Evolutionary conservation across 805 yeast genomes (phyloP).

Genomic region (Metschnikowia orientalis): DNA sequence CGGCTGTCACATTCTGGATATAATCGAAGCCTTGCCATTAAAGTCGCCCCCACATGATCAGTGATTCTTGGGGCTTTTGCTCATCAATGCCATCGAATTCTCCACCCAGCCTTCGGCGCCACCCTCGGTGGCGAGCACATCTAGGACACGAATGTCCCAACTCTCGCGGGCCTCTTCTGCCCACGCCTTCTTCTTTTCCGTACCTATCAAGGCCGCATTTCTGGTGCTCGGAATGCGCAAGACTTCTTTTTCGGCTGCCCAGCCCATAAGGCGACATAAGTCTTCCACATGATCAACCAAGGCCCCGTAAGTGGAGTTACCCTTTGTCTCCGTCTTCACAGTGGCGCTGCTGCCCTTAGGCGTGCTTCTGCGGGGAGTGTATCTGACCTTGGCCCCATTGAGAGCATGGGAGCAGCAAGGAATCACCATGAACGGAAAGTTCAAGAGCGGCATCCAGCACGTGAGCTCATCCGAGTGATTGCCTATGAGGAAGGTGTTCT

Average conservation of each 20-base stretch:
- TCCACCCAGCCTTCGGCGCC: slow-evolving; percentile 92
- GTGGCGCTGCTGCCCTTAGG: slow-evolving; percentile 3
- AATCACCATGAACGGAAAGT: slow-evolving; percentile 83
- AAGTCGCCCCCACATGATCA: slow-evolving; percentile 25
- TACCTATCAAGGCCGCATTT: slow-evolving; percentile 84
- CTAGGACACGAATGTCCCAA: slow-evolving; percentile 44
- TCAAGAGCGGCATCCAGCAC: slow-evolving; percentile 89
- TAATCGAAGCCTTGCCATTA: too few species aligned
- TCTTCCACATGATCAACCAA: slow-evolving; percentile 81
- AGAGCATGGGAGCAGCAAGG: slow-evolving; percentile 94
- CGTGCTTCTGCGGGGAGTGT: slow-evolving; percentile 38
- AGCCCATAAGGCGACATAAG: slow-evolving; percentile 64
- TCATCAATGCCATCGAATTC: slow-evolving; percentile 66
- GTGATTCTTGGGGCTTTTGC: slow-evolving; percentile 69
- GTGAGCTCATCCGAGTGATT: slow-evolving; percentile 95
- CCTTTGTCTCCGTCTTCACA: slow-evolving; percentile 5
- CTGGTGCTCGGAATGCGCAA: slow-evolving; percentile 90
- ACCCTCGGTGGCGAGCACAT: slow-evolving; percentile 69
- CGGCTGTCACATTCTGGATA: neutral
- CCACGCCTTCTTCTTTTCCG: slow-evolving; percentile 28
- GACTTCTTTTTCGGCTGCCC: slow-evolving; percentile 84
- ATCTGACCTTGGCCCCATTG: slow-evolving; percentile 71
- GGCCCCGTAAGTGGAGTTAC: slow-evolving; percentile 71
- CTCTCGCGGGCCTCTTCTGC: slow-evolving; percentile 28
- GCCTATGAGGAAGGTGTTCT: slow-evolving; percentile 79